These are phyloP conservation scores for Raphanus sativus DNA, from an alignment of 345 rosid genomes.

Conservation along the genomic window DNA sequence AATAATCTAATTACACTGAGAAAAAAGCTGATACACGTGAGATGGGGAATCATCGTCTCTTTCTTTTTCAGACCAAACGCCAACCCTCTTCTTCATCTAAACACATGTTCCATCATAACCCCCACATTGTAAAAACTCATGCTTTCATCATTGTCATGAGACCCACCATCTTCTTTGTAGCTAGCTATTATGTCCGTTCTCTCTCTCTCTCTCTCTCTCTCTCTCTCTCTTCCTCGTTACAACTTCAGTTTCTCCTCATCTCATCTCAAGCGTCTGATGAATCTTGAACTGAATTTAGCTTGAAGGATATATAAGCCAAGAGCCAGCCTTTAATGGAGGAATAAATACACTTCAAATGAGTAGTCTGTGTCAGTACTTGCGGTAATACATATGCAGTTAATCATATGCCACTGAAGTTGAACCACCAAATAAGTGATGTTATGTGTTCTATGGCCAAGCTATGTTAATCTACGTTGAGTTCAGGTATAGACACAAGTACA, in stretches of 20 bases:
- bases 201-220: too few species aligned
- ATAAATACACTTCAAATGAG: slow-evolving; percentile 16
- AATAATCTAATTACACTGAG: slow-evolving; percentile 12
- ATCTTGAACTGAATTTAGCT: slow-evolving; percentile 3
- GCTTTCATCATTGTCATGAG: slow-evolving; percentile 22
- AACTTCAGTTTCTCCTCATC: slow-evolving; percentile 27
- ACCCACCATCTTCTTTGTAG: slow-evolving; percentile 23
- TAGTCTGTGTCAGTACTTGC: slow-evolving; percentile 16
- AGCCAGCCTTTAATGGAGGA: slow-evolving; percentile 18
- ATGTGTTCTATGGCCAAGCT: neutral
- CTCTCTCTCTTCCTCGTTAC: neutral
- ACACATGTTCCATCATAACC: slow-evolving; percentile 34
- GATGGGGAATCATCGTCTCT: slow-evolving; percentile 28
- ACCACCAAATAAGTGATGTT: neutral
- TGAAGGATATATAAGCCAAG: slow-evolving; percentile 18
- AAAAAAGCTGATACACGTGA: slow-evolving; percentile 24
- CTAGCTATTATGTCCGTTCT: neutral
- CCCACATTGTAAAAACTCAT: slow-evolving; percentile 44
- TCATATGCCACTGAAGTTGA: neutral
- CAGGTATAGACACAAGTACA: slow-evolving; percentile 20
- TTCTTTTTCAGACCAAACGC: slow-evolving; percentile 45
- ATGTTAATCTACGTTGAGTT: neutral
- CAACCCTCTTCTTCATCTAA: slow-evolving; percentile 55
- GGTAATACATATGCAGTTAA: slow-evolving; percentile 5
- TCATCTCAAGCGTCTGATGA: slow-evolving; percentile 42